Evolutionary conservation across 1,139 yeast genomes (phyloP).

Genomic region (Hemisphaericaspora xylofermentans): DNA sequence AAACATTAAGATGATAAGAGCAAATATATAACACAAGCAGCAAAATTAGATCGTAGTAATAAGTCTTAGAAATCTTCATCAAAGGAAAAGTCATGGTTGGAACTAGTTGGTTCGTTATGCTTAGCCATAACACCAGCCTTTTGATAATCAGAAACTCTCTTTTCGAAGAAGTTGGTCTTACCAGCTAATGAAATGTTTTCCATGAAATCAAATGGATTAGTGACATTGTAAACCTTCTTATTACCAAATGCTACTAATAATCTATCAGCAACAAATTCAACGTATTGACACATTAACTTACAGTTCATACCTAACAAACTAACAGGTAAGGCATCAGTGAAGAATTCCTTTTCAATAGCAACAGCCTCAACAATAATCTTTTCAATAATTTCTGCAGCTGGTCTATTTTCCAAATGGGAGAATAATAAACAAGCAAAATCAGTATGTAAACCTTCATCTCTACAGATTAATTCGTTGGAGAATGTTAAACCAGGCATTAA

Average conservation of each 20-base stretch:
- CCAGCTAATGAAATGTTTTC: conserved; percentile 97
- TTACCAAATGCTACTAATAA: conserved; percentile 86
- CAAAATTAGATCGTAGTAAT: background rate
- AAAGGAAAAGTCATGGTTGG: conserved; percentile 40
- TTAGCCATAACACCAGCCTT: conserved; percentile 96
- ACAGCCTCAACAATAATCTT: conserved; percentile 94
- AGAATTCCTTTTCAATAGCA: conserved; percentile 86
- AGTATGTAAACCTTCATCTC: conserved; percentile 98
- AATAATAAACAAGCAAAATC: conserved; percentile 96
- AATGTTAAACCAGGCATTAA: conserved; percentile 97
- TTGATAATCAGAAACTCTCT: conserved; percentile 98
- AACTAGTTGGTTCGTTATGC: conserved; percentile 30
- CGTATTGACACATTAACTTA: conserved; percentile 92
- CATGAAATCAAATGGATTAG: conserved; percentile 98
- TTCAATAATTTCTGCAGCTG: conserved; percentile 73
- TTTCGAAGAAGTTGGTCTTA: conserved; percentile 98
- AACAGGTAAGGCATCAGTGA: conserved; percentile 90
- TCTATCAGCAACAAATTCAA: conserved; percentile 96
- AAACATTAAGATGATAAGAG: background rate
- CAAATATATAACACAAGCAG: background rate
- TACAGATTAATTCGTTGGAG: conserved; percentile 93
- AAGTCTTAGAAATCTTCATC: conserved; percentile 46
- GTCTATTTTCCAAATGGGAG: conserved; percentile 89
- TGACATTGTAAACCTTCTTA: conserved; percentile 79
- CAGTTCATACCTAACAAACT: conserved; percentile 92